Evolutionary conservation across 768 basidiomycete species (phyloP), one percentile per base, ranked within the genome.

Genomic region (Lactarius pseudohatsudake): DNA sequence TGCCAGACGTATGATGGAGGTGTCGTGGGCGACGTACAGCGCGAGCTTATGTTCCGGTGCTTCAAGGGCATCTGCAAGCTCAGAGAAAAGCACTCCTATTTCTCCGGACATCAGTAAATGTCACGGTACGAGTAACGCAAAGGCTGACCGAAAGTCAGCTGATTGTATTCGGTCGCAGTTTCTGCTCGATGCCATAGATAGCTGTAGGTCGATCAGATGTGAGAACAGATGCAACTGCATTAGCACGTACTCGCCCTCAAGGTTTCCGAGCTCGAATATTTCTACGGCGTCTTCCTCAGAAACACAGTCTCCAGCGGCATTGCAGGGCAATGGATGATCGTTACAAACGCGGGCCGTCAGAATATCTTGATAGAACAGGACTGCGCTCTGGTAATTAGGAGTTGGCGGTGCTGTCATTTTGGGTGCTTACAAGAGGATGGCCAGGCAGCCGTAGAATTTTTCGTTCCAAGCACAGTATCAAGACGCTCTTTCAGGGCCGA

Each of bases 111-210:
- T 59, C 57, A 2, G 38, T 64, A 6, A 53, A n/a, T 20, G 36
- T 28, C 22, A 13, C 2, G 11, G 13, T 9, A 11, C 22, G 11
- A 10, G 2, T 5, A 34, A 20, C 16, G 16, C 32, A 60, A 34
- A 50, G 47, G 22, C 64, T 45, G 11, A 79, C 81, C 82, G 53
- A 80, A 81, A 0, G 79, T 79, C 0, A 83, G 77, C 10, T 78
- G 77, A 30, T 74, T 79, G 57, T 83, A 83, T 0, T 69, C 71
- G 0, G 77, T 73, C 5, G 82, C 76, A 57, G 80, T 79, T 58
- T 78, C 74, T 18, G 82, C 82, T 0, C 76, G 66, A 64, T 81
- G 83, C 79, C 80, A 83, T 62, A 83, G 79, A 70, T 83, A 83
- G 63, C 82, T 83, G 22, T n/a, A 15, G 22, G 47, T 22, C 22